Evolutionary conservation across 306 rosid species (phyloP).

Genomic region (Parietaria judaica): DNA sequence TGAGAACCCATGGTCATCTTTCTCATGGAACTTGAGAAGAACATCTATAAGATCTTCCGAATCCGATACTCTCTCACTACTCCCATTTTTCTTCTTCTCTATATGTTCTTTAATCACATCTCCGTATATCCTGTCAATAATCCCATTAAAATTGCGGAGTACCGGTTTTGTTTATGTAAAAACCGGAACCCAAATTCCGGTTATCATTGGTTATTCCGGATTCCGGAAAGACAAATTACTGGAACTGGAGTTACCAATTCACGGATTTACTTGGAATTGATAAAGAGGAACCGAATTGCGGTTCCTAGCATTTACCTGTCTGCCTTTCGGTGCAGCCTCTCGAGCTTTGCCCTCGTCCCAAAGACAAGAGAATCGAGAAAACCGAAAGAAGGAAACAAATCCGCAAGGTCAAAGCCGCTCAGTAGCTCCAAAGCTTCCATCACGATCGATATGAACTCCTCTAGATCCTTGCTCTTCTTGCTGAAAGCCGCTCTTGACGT

Average conservation of each 20-base stretch:
- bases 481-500: conserved; percentile 28
- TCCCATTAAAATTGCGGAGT: too few relatives aligned
- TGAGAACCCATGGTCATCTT: not conserved
- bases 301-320: not conserved
- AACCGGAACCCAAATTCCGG: too few relatives aligned
- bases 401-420: conserved; percentile 26
- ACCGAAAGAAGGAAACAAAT: conserved; percentile 28
- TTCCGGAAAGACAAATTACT: too few relatives aligned
- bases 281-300: too few relatives aligned
- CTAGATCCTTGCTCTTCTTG: conserved; percentile 12
- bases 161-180: too few relatives aligned
- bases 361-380: conserved; percentile 14
- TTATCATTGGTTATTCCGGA: too few relatives aligned
- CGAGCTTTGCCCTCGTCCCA: conserved; percentile 2
- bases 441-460: conserved; percentile 2
- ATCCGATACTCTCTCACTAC: not conserved
- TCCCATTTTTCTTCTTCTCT: not conserved
- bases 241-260: too few relatives aligned
- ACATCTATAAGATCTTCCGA: conserved; percentile 3
- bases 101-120: not conserved
- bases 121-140: not conserved
- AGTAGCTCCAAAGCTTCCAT: not conserved
- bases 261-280: too few relatives aligned
- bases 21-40: not conserved
- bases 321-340: not conserved